Evolutionary conservation across 2,329 filamentous ascomycete species (phyloP).

Genomic region (Epichloe glyceriae): DNA sequence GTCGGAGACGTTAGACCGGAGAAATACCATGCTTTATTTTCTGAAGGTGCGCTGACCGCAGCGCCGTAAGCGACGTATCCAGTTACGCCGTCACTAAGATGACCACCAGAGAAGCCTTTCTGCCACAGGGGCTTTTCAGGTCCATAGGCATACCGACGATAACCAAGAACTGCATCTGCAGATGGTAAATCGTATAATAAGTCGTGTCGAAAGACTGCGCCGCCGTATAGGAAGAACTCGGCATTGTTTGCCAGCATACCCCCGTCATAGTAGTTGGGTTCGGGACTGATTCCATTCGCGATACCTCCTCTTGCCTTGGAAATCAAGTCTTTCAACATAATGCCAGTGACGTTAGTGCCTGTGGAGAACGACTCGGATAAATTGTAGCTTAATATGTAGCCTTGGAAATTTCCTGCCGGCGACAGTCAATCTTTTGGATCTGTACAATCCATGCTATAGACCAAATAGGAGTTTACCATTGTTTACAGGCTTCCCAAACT

Average conservation of each 20-base stretch:
- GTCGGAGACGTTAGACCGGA: conserved; percentile 43
- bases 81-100: conserved; percentile 35
- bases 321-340: conserved; percentile 31
- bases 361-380: conserved; percentile 43
- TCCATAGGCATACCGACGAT: conserved; percentile 41
- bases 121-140: conserved; percentile 27
- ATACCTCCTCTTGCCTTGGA: conserved; percentile 33
- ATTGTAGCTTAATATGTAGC: conserved; percentile 43
- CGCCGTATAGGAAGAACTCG: conserved; percentile 53
- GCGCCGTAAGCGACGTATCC: conserved; percentile 53
- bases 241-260: conserved; percentile 51
- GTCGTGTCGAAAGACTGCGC: conserved; percentile 27
- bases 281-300: conserved; percentile 38
- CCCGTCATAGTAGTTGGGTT: conserved; percentile 48
- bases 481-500: conserved; percentile 11
- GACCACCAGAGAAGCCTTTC: conserved; percentile 27
- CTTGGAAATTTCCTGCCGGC: conserved; percentile 35
- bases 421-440: conserved; percentile 3
- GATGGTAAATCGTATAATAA: conserved; percentile 24
- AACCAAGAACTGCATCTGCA: conserved; percentile 33
- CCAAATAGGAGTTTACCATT: conserved; percentile 25
- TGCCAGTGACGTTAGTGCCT: conserved; percentile 34
- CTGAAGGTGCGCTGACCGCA: conserved; percentile 50
- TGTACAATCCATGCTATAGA: conserved; percentile 10
- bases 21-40: conserved; percentile 61